Conservation (phyloP, 2,329 filamentous ascomycete genomes). For the Aotearoamyces nothofagi region DNA sequence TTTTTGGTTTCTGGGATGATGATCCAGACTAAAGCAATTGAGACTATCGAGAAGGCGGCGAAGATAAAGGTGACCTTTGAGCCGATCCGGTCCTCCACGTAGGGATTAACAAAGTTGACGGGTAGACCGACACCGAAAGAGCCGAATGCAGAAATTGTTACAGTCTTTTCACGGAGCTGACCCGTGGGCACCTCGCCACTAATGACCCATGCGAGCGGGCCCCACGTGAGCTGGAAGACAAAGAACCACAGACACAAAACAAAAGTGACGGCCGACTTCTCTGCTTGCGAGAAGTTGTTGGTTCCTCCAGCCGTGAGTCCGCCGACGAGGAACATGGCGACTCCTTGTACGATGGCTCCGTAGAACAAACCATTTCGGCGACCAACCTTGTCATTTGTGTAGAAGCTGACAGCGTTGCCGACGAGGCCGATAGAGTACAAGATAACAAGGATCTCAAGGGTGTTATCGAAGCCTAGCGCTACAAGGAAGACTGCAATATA, state of each 20-base stretch:
- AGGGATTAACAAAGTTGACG: constrained; percentile 23
- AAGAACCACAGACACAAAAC: too few relatives aligned
- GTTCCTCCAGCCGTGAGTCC: too few relatives aligned
- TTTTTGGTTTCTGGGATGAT: constrained; percentile 20
- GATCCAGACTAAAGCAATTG: constrained; percentile 19
- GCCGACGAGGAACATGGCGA: constrained; percentile 26
- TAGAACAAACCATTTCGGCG: constrained; percentile 24
- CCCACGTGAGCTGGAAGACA: too few relatives aligned
- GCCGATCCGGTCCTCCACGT: constrained; percentile 23
- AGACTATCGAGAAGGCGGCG: constrained; percentile 18
- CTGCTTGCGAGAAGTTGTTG: too few relatives aligned
- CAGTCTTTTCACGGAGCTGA: too few relatives aligned
- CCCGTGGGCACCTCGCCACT: too few relatives aligned
- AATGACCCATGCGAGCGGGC: too few relatives aligned
- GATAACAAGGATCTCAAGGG: constrained; percentile 5
- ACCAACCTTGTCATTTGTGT: constrained; percentile 23
- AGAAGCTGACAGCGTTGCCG: too few relatives aligned
- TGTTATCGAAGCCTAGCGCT: constrained; percentile 9
- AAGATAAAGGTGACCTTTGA: constrained; percentile 25
- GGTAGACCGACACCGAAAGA: too few relatives aligned
- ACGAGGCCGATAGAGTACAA: constrained; percentile 20
- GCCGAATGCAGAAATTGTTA: too few relatives aligned
- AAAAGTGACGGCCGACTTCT: too few relatives aligned
- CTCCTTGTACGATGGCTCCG: constrained; percentile 23
- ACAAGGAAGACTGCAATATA: too few relatives aligned